Evolutionary conservation across 371 early-diverging fungal species (phyloP).

Genomic region (Rhizomucor pusillus): DNA sequence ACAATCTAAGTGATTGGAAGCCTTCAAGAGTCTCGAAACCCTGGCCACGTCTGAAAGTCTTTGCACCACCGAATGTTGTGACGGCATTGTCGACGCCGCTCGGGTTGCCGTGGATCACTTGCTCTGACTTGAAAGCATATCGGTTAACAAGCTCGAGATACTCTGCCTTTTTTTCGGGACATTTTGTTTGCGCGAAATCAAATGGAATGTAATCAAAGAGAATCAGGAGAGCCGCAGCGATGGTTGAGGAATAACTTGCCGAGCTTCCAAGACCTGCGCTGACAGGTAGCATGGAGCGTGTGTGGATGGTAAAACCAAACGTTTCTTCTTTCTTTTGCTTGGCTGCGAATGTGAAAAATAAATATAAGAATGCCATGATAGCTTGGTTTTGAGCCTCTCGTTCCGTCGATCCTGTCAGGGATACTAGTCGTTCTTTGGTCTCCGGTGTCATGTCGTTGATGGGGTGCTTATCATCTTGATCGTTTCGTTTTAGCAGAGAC

Average conservation of each 20-base stretch:
- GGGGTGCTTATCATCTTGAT: slow-evolving; percentile 34
- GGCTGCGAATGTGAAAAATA: slow-evolving; percentile 25
- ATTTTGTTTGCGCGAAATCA: slow-evolving; percentile 15
- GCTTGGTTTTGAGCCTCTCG: slow-evolving; percentile 31
- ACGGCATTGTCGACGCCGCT: slow-evolving; percentile 95
- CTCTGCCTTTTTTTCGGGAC: slow-evolving; percentile 2
- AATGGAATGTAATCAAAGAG: slow-evolving; percentile 35
- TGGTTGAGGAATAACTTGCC: slow-evolving; percentile 83
- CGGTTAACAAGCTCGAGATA: slow-evolving; percentile 63
- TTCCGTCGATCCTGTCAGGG: slow-evolving; percentile 8
- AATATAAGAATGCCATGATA: slow-evolving; percentile 43
- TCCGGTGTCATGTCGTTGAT: slow-evolving; percentile 27
- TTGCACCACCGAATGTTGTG: slow-evolving; percentile 77
- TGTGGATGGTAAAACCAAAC: slow-evolving; percentile 55
- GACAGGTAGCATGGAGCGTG: slow-evolving; percentile 85
- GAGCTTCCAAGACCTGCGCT: slow-evolving; percentile 96
- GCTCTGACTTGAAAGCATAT: slow-evolving; percentile 90
- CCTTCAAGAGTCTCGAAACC: slow-evolving; percentile 45
- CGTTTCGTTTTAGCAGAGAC: not conserved
- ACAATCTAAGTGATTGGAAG: slow-evolving; percentile 65
- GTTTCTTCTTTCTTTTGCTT: slow-evolving; percentile 12
- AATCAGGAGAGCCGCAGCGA: slow-evolving; percentile 76
- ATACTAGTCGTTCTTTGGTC: slow-evolving; percentile 15
- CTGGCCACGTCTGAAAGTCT: slow-evolving; percentile 53
- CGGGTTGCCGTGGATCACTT: slow-evolving; percentile 94